phyloP scores from a whole-genome alignment of 2,329 filamentous ascomycete genomes.

The Microascus cirrosus region DNA sequence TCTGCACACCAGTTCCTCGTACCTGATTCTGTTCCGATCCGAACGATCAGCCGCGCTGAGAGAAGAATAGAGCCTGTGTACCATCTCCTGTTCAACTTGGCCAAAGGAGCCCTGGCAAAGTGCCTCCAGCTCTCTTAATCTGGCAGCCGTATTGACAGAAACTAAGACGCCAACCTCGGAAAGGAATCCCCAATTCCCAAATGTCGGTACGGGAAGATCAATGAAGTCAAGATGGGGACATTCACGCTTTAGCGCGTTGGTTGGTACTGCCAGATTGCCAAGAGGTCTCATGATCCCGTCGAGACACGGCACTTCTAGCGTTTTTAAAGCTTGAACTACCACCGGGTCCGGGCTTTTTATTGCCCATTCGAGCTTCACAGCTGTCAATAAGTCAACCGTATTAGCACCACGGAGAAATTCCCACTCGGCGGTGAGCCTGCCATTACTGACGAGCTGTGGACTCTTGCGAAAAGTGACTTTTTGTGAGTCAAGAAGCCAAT shows the following conservation, averaged over 20 bases:
- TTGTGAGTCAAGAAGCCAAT: not conserved
- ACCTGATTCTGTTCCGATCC: not conserved
- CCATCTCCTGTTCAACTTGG: not conserved
- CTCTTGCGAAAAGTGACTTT: not conserved
- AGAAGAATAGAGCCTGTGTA: not conserved
- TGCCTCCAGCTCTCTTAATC: constrained; percentile 3
- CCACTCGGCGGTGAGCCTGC: not conserved
- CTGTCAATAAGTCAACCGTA: no score
- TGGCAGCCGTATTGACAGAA: not conserved
- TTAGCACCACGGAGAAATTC: not conserved
- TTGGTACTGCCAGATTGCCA: constrained; percentile 4
- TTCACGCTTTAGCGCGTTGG: not conserved
- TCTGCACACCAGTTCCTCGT: not conserved
- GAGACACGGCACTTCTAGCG: no score
- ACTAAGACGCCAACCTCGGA: constrained; percentile 1
- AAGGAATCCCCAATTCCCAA: constrained; percentile 4
- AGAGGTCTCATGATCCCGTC: not conserved
- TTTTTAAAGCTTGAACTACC: no score
- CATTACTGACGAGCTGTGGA: not conserved
- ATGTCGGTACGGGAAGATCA: not conserved
- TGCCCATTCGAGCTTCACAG: no score
- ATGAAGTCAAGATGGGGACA: constrained; percentile 7
- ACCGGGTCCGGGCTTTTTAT: no score
- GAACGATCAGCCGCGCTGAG: not conserved
- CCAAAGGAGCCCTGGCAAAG: not conserved